phyloP scores from a whole-genome alignment of 2,329 filamentous ascomycete genomes.

The Teratosphaeria gauchensis region DNA sequence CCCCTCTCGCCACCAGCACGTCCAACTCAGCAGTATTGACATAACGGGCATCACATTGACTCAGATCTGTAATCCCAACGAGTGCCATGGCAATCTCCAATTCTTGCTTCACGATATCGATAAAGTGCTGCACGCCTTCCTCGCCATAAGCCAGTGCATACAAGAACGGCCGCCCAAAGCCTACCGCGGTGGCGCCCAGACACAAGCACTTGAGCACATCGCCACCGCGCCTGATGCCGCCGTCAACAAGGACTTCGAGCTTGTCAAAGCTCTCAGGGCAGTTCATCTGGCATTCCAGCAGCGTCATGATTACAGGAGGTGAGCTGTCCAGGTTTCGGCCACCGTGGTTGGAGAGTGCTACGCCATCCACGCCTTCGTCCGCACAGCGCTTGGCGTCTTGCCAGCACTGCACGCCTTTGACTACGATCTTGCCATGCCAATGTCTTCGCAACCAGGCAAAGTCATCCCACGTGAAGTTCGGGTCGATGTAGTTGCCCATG shows the following conservation, averaged over 20 bases:
- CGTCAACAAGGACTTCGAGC: conserved; percentile 56
- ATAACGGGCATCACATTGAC: conserved; percentile 50
- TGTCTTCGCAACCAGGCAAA: conserved; percentile 33
- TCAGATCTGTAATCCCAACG: conserved; percentile 50
- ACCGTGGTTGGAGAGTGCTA: conserved; percentile 44
- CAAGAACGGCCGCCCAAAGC: conserved; percentile 52
- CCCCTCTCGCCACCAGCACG: conserved; percentile 32
- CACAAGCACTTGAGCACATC: conserved; percentile 60
- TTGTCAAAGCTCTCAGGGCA: conserved; percentile 54
- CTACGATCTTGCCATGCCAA: conserved; percentile 33
- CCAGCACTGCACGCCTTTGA: conserved; percentile 33
- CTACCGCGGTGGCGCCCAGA: conserved; percentile 53
- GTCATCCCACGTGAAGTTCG: conserved; percentile 44
- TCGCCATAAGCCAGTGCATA: conserved; percentile 53
- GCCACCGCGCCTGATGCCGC: conserved; percentile 54
- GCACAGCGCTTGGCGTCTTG: conserved; percentile 35
- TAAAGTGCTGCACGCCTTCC: conserved; percentile 30
- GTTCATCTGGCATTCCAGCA: conserved; percentile 54
- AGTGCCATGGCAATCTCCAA: conserved; percentile 55
- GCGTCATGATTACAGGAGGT: conserved; percentile 46
- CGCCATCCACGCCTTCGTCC: conserved; percentile 34
- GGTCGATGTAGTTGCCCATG: conserved; percentile 49
- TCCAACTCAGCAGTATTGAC: conserved; percentile 44
- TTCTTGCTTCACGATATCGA: conserved; percentile 29
- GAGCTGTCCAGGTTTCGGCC: conserved; percentile 43